A percentile compares a stretch with the other conserved stretches of the same genome.
Evolutionary conservation across 345 rosid species (phyloP).

Genomic region (Linum usitatissimum): DNA sequence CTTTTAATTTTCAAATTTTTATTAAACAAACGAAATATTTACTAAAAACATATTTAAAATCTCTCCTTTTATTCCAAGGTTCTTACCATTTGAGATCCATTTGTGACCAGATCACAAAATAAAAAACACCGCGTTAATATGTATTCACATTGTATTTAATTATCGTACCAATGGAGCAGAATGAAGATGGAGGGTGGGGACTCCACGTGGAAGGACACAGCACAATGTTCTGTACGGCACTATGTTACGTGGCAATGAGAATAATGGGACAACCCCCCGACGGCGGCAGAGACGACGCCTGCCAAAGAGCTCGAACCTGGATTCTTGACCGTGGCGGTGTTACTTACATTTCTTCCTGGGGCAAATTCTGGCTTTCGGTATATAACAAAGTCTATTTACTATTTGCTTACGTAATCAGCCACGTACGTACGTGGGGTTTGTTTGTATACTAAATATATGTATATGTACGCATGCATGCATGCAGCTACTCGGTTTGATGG

Average conservation of each 20-base stretch:
- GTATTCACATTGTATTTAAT: too few species aligned
- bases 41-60: too few species aligned
- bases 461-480: neutral
- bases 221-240: neutral
- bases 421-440: too few species aligned
- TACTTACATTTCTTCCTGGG: neutral
- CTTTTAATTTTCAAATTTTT: too few species aligned
- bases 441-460: too few species aligned
- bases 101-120: too few species aligned
- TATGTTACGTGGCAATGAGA: neutral
- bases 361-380: constrained; percentile 1
- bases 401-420: neutral
- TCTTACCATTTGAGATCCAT: too few species aligned
- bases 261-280: neutral
- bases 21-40: too few species aligned
- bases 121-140: too few species aligned
- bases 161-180: too few species aligned
- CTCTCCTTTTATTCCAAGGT: too few species aligned
- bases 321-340: neutral
- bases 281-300: neutral
- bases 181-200: constrained; percentile 6
- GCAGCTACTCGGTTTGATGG: neutral
- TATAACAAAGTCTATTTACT: too few species aligned
- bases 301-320: neutral
- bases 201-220: neutral